A percentile compares a stretch with the other conserved stretches of the same genome.
These are phyloP conservation scores for Canavalia gladiata DNA, from an alignment of 306 rosid genomes.

Conservation along the genomic window DNA sequence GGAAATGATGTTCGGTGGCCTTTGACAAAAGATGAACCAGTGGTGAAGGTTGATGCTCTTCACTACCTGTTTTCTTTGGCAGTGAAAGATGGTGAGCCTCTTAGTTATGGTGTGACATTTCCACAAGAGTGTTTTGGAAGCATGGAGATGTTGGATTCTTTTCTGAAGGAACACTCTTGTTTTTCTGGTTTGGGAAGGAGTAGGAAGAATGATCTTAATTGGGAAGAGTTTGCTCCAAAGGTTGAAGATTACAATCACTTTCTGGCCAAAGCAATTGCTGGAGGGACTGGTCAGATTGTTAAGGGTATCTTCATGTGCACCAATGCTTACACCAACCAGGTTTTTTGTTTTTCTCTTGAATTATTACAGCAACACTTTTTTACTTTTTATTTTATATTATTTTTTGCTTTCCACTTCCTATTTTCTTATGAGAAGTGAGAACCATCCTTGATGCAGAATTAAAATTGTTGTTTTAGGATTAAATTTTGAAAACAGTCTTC, in stretches of 20 bases:
- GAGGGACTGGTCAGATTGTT: constrained; percentile 96
- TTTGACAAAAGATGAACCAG: constrained; percentile 93
- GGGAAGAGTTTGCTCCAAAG: constrained; percentile 93
- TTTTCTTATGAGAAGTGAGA: too few relatives aligned
- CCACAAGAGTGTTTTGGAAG: constrained; percentile 50
- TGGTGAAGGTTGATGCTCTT: constrained; percentile 73
- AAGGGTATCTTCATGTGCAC: constrained; percentile 89
- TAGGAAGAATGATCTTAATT: constrained; percentile 63
- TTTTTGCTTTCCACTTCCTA: too few relatives aligned
- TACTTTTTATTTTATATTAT: neutral
- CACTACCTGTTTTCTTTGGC: constrained; percentile 83
- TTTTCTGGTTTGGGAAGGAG: constrained; percentile 58
- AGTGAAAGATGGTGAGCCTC: constrained; percentile 76
- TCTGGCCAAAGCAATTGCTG: constrained; percentile 89
- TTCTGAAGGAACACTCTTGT: constrained; percentile 75
- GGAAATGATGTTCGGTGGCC: constrained; percentile 84
- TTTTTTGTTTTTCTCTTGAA: constrained; percentile 38
- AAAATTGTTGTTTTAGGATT: too few relatives aligned
- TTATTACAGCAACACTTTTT: neutral
- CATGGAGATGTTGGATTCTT: constrained; percentile 67
- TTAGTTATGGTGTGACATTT: constrained; percentile 90
- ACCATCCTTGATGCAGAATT: too few relatives aligned
- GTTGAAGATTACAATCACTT: constrained; percentile 82
- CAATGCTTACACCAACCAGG: constrained; percentile 93
- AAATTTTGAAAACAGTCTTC: too few relatives aligned